phyloP scores from a whole-genome alignment of 331 rosid genomes.

The Quercus lobata region DNA sequence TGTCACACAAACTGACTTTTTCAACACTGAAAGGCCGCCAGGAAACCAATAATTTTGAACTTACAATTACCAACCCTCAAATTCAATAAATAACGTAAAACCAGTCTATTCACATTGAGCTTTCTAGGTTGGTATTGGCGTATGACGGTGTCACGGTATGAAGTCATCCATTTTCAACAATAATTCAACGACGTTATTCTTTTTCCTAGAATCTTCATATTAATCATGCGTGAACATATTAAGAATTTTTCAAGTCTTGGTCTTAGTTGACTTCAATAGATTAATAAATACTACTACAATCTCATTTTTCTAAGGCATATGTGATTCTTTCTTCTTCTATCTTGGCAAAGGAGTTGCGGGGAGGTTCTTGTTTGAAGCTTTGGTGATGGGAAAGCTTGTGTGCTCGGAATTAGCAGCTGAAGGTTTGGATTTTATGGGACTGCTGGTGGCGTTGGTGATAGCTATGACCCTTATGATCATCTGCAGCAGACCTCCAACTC shows the following conservation, averaged over 20 bases:
- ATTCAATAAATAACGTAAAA: no score
- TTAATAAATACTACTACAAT: background rate
- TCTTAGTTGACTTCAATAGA: background rate
- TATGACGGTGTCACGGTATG: no score
- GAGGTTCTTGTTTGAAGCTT: background rate
- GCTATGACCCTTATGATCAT: slow-evolving; percentile 55
- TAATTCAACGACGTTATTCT: background rate
- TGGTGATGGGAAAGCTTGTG: slow-evolving; percentile 36
- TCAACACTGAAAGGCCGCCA: no score
- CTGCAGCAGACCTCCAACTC: slow-evolving; percentile 25
- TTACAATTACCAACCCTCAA: no score
- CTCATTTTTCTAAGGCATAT: background rate
- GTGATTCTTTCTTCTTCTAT: background rate
- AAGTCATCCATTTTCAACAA: no score
- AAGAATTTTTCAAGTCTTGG: background rate
- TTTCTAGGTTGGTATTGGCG: no score
- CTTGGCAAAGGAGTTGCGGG: background rate
- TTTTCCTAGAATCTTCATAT: background rate
- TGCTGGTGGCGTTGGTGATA: slow-evolving; percentile 48
- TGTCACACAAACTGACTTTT: no score
- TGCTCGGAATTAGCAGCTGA: slow-evolving; percentile 30
- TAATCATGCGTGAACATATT: no score
- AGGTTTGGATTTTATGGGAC: slow-evolving; percentile 27
- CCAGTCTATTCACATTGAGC: no score
- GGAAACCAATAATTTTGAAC: no score